Conservation (phyloP, 106 monocot species). For the Triglochin maritima region DNA sequence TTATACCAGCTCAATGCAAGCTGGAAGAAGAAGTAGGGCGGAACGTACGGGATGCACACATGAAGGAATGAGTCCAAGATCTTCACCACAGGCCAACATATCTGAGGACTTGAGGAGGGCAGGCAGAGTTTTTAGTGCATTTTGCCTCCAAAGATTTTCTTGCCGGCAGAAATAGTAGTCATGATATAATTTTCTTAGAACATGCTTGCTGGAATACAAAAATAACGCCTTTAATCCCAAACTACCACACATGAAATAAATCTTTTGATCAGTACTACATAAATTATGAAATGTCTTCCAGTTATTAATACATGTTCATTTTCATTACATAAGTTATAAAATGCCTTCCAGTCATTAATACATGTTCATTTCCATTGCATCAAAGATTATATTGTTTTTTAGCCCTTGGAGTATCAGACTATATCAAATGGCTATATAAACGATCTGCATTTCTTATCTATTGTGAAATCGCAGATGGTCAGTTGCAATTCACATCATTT, state of each 20-base stretch:
- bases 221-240: background rate
- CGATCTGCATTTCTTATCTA: too few relatives aligned
- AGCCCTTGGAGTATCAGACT: too few relatives aligned
- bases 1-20: background rate
- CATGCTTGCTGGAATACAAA: constrained; percentile 50
- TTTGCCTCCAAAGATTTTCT: constrained; percentile 86
- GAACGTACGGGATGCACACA: constrained; percentile 73
- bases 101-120: constrained; percentile 78
- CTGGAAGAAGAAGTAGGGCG: background rate
- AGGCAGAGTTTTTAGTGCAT: constrained; percentile 90
- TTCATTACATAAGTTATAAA: too few relatives aligned
- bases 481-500: too few relatives aligned
- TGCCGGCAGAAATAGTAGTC: constrained; percentile 94
- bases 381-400: too few relatives aligned
- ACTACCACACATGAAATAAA: background rate
- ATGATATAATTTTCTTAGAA: constrained; percentile 71
- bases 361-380: too few relatives aligned
- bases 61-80: constrained; percentile 80
- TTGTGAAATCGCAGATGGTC: too few relatives aligned
- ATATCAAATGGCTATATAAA: too few relatives aligned
- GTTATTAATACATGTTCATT: too few relatives aligned
- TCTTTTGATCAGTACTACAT: too few relatives aligned
- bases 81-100: constrained; percentile 97
- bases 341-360: too few relatives aligned
- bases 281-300: too few relatives aligned